A percentile compares a stretch with the other conserved stretches of the same genome.
Conservation (phyloP, 208 protist genomes). For the Angomonas desouzai region DNA sequence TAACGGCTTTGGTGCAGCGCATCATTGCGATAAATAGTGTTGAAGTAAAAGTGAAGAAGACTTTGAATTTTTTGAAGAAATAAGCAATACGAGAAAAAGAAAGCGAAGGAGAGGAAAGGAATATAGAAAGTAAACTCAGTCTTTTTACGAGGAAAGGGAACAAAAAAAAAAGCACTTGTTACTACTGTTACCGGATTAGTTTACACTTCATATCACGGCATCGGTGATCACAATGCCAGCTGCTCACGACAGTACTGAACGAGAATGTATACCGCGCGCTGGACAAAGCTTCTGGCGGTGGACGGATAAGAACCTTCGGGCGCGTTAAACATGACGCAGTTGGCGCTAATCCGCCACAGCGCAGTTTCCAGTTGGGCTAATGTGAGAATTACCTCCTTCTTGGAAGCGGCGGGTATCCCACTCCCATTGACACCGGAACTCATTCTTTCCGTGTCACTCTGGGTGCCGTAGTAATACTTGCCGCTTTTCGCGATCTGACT, state of each 20-base stretch:
- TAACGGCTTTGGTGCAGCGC: constrained; percentile 20
- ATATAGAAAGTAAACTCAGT: too few species aligned
- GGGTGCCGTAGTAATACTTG: constrained; percentile 38
- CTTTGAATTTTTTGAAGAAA: neutral
- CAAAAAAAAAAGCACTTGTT: constrained; percentile 11
- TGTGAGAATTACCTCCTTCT: constrained; percentile 31
- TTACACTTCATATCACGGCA: too few species aligned
- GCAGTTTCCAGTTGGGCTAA: constrained; percentile 66
- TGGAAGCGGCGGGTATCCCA: constrained; percentile 14
- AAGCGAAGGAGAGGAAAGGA: neutral
- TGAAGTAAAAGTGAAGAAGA: constrained; percentile 8
- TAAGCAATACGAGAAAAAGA: constrained; percentile 8
- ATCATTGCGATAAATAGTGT: constrained; percentile 15
- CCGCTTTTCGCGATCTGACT: constrained; percentile 47
- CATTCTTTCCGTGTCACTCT: neutral
- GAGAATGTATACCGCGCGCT: constrained; percentile 47
- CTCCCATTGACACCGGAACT: constrained; percentile 3
- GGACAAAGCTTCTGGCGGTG: constrained; percentile 56
- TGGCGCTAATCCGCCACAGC: constrained; percentile 75
- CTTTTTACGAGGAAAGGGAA: too few species aligned
- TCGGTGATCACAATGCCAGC: constrained; percentile 20
- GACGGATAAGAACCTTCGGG: constrained; percentile 71
- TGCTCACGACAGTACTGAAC: constrained; percentile 66
- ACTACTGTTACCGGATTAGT: too few species aligned
- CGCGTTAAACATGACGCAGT: constrained; percentile 84